Conservation (phyloP, 2,329 filamentous ascomycete genomes). For the Ascochyta fabae region DNA sequence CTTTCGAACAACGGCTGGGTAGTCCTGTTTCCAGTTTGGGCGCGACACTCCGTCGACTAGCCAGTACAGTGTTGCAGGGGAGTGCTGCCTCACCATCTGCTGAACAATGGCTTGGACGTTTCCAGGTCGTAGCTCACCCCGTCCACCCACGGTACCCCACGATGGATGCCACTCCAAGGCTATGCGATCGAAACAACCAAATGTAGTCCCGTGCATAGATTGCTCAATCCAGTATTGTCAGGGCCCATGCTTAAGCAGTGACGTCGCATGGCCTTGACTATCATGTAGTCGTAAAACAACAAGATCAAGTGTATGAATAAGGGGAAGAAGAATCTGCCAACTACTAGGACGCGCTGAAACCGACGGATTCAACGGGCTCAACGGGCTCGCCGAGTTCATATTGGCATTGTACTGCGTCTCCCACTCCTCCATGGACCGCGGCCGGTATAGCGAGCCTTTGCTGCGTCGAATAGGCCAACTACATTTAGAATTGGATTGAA, state of each 20-base stretch:
- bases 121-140: background rate
- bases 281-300: background rate
- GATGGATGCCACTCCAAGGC: background rate
- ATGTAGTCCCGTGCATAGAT: background rate
- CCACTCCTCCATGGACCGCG: background rate
- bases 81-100: background rate
- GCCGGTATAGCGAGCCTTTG: slow-evolving; percentile 1
- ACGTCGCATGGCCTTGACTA: background rate
- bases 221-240: background rate
- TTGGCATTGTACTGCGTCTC: background rate
- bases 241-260: background rate
- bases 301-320: background rate
- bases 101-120: background rate
- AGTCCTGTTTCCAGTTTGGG: background rate
- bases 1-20: background rate
- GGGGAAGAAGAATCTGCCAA: background rate
- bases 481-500: background rate
- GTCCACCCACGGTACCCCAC: background rate
- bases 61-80: background rate
- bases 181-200: background rate
- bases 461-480: slow-evolving; percentile 4
- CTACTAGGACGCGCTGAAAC: background rate
- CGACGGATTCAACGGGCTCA: background rate
- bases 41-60: background rate
- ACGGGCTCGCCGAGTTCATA: background rate